These are phyloP conservation scores for Calonectria naviculata DNA, from an alignment of 2,329 filamentous ascomycete genomes.

Conservation along the genomic window DNA sequence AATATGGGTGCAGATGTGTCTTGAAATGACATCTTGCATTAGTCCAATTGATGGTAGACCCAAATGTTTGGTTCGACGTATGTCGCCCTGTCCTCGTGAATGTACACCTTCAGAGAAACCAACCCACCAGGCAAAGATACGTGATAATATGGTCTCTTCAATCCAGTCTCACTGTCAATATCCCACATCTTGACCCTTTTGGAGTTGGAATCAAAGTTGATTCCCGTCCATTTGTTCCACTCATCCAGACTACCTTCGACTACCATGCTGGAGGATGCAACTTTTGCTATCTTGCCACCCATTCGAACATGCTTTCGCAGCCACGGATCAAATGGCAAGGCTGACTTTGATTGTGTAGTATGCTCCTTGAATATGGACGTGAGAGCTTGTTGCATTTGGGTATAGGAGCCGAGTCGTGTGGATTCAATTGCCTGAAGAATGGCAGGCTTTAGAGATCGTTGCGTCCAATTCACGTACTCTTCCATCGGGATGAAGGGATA, in stretches of 20 bases:
- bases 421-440: background rate
- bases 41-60: background rate
- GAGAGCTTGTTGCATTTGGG: background rate
- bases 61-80: background rate
- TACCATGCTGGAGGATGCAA: background rate
- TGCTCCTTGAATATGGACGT: background rate
- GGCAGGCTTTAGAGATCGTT: background rate
- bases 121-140: background rate
- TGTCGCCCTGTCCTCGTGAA: background rate
- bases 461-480: background rate
- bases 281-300: background rate
- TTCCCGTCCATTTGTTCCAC: background rate
- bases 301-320: background rate
- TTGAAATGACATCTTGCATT: background rate
- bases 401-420: background rate
- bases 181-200: background rate
- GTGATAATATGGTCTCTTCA: background rate
- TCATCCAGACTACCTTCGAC: background rate
- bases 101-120: background rate
- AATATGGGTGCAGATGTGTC: too few relatives aligned
- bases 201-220: background rate
- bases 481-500: background rate
- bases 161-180: background rate
- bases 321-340: background rate
- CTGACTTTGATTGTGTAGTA: background rate